phyloP scores from a whole-genome alignment of 129 eudicot genomes.

The Flaveria sonorensis region DNA sequence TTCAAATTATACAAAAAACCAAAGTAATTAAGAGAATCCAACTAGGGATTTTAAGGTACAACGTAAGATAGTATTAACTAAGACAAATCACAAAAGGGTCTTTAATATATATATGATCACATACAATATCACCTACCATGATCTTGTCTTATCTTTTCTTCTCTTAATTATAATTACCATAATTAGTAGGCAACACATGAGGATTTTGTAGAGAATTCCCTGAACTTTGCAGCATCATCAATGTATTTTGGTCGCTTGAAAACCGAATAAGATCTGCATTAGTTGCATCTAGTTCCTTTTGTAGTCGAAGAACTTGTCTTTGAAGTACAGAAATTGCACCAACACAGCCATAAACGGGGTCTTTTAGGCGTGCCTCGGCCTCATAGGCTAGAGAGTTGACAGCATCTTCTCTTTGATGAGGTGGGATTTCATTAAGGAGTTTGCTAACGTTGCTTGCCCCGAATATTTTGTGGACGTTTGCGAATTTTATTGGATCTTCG shows the following conservation, averaged over 20 bases:
- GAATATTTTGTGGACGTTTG: conserved; percentile 77
- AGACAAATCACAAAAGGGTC: conserved; percentile 14
- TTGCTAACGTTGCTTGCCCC: conserved; percentile 95
- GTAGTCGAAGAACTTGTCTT: conserved; percentile 66
- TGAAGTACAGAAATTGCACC: conserved; percentile 83
- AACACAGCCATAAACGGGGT: conserved; percentile 87
- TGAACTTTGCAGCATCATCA: conserved; percentile 6
- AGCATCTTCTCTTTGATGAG: conserved; percentile 75
- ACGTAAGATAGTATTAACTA: conserved; percentile 30
- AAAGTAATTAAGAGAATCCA: conserved; percentile 8
- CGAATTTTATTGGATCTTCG: conserved; percentile 71
- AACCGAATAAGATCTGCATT: conserved; percentile 58
- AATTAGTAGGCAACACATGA: conserved; percentile 28
- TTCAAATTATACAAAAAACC: conserved; percentile 14
- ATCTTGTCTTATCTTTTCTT: conserved; percentile 21
- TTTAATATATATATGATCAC: conserved; percentile 20
- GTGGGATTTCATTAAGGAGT: conserved; percentile 65
- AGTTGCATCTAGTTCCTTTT: conserved; percentile 72
- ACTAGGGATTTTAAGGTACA: conserved; percentile 28
- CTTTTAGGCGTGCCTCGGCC: conserved; percentile 79
- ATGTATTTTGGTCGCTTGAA: conserved; percentile 32
- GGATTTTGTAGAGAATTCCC: conserved; percentile 26
- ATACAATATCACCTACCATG: conserved; percentile 22
- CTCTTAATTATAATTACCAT: conserved; percentile 35
- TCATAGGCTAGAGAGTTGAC: conserved; percentile 85